phyloP scores from a whole-genome alignment of 2,329 filamentous ascomycete genomes.

The Scedosporium minutisporum region DNA sequence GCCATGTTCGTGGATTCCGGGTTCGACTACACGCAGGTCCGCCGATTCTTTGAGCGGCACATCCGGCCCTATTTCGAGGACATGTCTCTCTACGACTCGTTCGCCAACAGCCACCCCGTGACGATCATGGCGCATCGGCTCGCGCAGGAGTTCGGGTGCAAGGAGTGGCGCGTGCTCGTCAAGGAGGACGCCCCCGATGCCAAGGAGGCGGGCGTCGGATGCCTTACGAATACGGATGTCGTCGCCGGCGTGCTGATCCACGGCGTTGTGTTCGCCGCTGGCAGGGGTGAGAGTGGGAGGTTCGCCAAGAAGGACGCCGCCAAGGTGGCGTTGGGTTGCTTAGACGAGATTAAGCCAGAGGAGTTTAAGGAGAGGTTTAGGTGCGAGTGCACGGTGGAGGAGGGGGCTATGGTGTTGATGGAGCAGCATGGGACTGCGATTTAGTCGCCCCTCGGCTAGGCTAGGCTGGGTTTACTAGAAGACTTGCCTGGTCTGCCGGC shows the following conservation, averaged over 20 bases:
- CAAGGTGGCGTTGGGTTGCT: slow-evolving; percentile 41
- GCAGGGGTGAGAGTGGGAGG: slow-evolving; percentile 51
- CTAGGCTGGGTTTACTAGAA: background rate
- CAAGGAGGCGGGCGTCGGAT: slow-evolving; percentile 30
- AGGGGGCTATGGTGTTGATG: slow-evolving; percentile 5
- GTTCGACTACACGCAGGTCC: slow-evolving; percentile 67
- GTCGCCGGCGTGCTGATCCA: slow-evolving; percentile 72
- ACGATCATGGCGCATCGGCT: slow-evolving; percentile 61
- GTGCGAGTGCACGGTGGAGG: slow-evolving; percentile 49
- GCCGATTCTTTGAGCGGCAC: slow-evolving; percentile 65
- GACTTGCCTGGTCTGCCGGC: too few relatives aligned
- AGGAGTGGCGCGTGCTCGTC: slow-evolving; percentile 43
- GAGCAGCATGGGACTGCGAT: background rate
- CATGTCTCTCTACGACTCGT: slow-evolving; percentile 80
- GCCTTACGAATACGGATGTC: slow-evolving; percentile 39
- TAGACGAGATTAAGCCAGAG: slow-evolving; percentile 34
- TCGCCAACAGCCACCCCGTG: slow-evolving; percentile 76
- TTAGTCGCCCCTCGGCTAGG: background rate
- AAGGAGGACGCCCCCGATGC: slow-evolving; percentile 34
- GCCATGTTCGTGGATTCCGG: slow-evolving; percentile 84
- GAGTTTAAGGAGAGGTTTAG: slow-evolving; percentile 51
- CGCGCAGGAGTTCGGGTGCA: slow-evolving; percentile 55
- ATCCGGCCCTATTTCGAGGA: slow-evolving; percentile 73
- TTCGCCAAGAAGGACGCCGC: slow-evolving; percentile 66
- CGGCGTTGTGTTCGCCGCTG: slow-evolving; percentile 53